These are phyloP conservation scores for Candolleomyces eurysporus DNA, from an alignment of 768 basidiomycete species.

Conservation along the genomic window DNA sequence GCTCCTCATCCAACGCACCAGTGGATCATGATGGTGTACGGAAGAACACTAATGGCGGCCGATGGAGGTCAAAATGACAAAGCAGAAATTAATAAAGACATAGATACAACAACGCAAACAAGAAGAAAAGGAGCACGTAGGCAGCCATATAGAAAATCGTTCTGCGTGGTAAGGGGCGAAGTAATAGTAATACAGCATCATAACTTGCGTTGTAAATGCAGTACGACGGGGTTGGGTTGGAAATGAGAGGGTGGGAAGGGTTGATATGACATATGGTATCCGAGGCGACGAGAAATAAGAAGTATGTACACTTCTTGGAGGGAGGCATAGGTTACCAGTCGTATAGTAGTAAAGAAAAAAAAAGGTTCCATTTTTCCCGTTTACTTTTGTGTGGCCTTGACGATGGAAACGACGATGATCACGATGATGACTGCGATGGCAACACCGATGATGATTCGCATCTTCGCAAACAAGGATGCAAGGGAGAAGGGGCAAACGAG, in stretches of 20 bases:
- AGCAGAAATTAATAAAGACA: slow-evolving; percentile 23
- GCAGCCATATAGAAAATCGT: no score
- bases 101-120: slow-evolving; percentile 28
- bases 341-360: no score
- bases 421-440: slow-evolving; percentile 88
- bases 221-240: neutral
- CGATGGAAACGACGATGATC: slow-evolving; percentile 94
- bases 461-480: slow-evolving; percentile 40
- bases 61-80: neutral
- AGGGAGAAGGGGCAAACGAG: neutral
- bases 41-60: neutral
- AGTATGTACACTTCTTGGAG: neutral
- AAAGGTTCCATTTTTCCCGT: neutral
- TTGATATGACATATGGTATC: slow-evolving; percentile 1
- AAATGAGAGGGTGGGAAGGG: slow-evolving; percentile 11
- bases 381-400: slow-evolving; percentile 73
- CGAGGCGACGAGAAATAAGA: neutral
- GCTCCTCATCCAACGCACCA: neutral
- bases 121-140: no score
- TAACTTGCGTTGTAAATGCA: no score
- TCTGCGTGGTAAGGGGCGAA: no score
- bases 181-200: no score
- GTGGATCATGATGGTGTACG: neutral
- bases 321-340: no score
- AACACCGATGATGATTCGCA: slow-evolving; percentile 94